phyloP scores from a whole-genome alignment of 169 alveolate species.

The Plasmodium gaboni region DNA sequence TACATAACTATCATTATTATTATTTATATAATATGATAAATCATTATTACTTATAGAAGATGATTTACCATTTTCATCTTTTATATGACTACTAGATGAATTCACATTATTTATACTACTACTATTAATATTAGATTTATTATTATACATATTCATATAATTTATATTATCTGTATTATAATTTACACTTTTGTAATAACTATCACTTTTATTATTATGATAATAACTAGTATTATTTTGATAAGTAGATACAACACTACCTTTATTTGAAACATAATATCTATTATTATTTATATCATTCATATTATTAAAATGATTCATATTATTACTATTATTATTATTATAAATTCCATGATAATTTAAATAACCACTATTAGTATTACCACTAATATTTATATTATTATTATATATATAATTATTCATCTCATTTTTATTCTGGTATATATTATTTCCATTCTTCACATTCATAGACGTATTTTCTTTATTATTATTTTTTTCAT shows the following conservation, averaged over 20 bases:
- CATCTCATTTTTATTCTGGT: conserved; percentile 26
- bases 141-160: conserved; percentile 5
- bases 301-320: not conserved
- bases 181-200: conserved; percentile 25
- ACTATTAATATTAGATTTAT: not conserved
- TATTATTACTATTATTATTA: conserved; percentile 3
- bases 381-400: conserved; percentile 6
- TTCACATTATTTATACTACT: conserved; percentile 1
- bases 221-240: conserved; percentile 16
- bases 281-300: not conserved
- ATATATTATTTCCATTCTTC: not conserved
- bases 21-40: not conserved
- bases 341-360: conserved; percentile 10
- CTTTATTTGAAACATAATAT: not conserved
- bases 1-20: conserved; percentile 46
- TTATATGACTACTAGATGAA: not conserved
- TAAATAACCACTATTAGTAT: conserved; percentile 10
- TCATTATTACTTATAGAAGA: not conserved
- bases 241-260: not conserved
- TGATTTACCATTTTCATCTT: not conserved
- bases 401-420: conserved; percentile 21
- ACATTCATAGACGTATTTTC: not conserved
- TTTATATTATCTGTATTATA: conserved; percentile 1
- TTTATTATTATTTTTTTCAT: conserved; percentile 21
- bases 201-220: conserved; percentile 19